Percentiles rank a stretch among this genome's conserved stretches.
Conservation (phyloP, 129 eudicot genomes). For the Lactuca sativa region DNA sequence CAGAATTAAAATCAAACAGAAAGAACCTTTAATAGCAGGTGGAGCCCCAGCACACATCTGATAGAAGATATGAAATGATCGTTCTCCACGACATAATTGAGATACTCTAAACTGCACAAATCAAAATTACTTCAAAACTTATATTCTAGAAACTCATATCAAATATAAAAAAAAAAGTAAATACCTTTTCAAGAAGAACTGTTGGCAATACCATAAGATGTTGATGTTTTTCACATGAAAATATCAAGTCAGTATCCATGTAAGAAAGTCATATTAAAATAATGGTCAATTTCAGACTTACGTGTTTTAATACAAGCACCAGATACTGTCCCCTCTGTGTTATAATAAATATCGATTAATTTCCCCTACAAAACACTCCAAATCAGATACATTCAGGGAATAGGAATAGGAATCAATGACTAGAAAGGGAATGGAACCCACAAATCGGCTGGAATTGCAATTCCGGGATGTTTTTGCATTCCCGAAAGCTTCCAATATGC, state of each 20-base stretch:
- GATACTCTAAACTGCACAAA: constrained; percentile 84
- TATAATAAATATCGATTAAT: constrained; percentile 71
- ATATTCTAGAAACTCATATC: neutral
- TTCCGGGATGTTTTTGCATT: constrained; percentile 89
- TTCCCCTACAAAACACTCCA: constrained; percentile 67
- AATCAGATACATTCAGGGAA: constrained; percentile 15
- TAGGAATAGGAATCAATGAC: constrained; percentile 7
- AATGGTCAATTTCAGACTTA: constrained; percentile 32
- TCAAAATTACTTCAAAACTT: neutral
- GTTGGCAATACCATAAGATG: constrained; percentile 18
- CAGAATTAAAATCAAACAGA: neutral
- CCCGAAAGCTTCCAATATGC: constrained; percentile 90
- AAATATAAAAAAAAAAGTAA: constrained; percentile 14
- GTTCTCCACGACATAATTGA: constrained; percentile 78
- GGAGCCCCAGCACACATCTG: constrained; percentile 96
- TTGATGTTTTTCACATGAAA: constrained; percentile 36
- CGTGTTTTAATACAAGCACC: constrained; percentile 87
- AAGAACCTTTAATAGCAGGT: constrained; percentile 67
- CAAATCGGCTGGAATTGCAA: constrained; percentile 97
- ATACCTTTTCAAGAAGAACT: constrained; percentile 96
- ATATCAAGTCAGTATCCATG: constrained; percentile 23
- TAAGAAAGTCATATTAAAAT: constrained; percentile 18
- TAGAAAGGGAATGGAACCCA: constrained; percentile 34
- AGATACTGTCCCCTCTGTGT: constrained; percentile 58
- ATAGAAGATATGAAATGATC: constrained; percentile 92